Conservation (phyloP, 495 filamentous ascomycete species). For the Articulospora tetracladia region DNA sequence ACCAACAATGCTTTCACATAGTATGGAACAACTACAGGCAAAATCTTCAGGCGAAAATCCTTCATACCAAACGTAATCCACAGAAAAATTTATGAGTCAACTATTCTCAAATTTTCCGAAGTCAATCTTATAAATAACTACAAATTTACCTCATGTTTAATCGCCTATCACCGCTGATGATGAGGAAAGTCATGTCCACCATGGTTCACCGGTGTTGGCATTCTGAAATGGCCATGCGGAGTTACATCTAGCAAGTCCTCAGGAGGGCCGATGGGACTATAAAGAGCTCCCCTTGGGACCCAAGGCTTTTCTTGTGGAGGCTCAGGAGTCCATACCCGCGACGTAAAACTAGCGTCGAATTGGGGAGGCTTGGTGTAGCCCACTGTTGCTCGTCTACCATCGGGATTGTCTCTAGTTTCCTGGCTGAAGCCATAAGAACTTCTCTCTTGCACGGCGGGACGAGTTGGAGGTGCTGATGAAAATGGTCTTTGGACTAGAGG, state of each 20-base stretch:
- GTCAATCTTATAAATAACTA: too few relatives aligned
- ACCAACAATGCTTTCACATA: too few relatives aligned
- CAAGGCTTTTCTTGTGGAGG: background rate
- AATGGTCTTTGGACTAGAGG: background rate
- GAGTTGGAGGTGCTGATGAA: background rate
- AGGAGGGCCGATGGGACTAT: background rate
- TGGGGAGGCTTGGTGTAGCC: background rate
- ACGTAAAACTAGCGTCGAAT: background rate
- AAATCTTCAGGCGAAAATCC: too few relatives aligned
- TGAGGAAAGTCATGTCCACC: background rate
- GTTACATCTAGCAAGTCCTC: background rate
- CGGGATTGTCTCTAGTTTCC: background rate
- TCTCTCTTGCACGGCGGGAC: background rate
- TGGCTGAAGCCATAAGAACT: background rate
- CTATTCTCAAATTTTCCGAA: too few relatives aligned
- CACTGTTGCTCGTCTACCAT: background rate
- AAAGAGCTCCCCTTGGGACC: background rate
- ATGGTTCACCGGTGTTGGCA: background rate
- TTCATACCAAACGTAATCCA: too few relatives aligned
- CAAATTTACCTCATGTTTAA: too few relatives aligned
- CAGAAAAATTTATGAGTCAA: too few relatives aligned
- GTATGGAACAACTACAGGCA: too few relatives aligned
- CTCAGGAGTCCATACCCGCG: background rate
- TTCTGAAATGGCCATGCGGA: background rate
- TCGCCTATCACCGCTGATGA: background rate